Base-by-base conservation (phyloP, 257 asterid genomes). In the Catharanthus roseus region DNA sequence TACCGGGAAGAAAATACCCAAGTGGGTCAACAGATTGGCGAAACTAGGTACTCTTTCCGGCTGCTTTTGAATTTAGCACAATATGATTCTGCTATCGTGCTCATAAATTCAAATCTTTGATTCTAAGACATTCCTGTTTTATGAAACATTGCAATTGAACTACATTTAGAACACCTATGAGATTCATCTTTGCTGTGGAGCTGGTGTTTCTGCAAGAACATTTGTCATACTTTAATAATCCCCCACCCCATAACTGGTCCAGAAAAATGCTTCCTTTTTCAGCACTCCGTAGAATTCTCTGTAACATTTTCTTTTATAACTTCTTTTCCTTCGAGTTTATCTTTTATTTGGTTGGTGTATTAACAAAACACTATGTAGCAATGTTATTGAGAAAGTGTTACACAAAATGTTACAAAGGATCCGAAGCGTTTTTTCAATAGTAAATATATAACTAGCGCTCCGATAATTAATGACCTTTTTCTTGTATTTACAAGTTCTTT, bases 1-100 rank as follows among this genome's bases (percentile, higher is more conserved):
- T 68, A 90, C 98, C 0, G 95, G 98, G 69, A 89, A 91, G 73
- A 77, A 68, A 75, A 89, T 89, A 64, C 98, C 98, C 55, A 88
- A 88, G 77, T 93, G 98, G 98, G 96, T 93, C n/a, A 90, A 93
- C 77, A 89, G 98, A 23, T 87, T 90, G 57, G 98, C 98, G 55
- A 90, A 86, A 80, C 82, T 93, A 83, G 98, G 98, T 87, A 82
- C 3, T 79, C 57, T 23, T 57, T 47, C 75, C 64, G 34, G 28
- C 49, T 60, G 18, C 69, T 50, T 21, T 55, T 65, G 5, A 15
- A 18, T 33, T 56, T 13, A 19, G 50, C 23, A 56, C 45, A 26
- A 18, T 28, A 56, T 58, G 51, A 58, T n/a, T 33, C 50, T 21
- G 6, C 68, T 5, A 6, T 7, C 18, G 16, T 24, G n/a, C n/a